Conservation (phyloP, 176 grass and related monocot genomes). For the Alopecurus myosuroides region DNA sequence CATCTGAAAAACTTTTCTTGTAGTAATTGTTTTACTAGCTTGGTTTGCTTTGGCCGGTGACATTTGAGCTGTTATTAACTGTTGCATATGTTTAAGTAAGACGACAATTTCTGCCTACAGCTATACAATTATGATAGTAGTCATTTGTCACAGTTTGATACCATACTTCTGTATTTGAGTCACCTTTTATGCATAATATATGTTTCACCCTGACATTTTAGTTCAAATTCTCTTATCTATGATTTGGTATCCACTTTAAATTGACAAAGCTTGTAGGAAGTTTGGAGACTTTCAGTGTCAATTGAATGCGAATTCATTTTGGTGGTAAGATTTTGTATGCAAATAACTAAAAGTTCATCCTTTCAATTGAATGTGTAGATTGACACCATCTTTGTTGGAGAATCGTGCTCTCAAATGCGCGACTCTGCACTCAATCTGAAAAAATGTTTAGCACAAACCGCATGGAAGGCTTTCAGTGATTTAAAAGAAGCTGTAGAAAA, state of each 20-base stretch:
- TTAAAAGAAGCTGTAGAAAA: conserved; percentile 96
- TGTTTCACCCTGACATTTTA: background rate
- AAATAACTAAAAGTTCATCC: background rate
- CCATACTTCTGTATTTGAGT: conserved; percentile 5
- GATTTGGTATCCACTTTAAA: background rate
- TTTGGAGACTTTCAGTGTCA: background rate
- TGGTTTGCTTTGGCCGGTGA: background rate
- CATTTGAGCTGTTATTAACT: conserved; percentile 1
- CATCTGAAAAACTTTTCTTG: background rate
- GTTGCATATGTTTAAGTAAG: background rate
- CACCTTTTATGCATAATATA: background rate
- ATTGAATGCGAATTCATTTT: background rate
- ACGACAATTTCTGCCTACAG: background rate
- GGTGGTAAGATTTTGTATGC: background rate
- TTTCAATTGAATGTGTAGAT: conserved; percentile 48
- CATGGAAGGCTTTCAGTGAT: conserved; percentile 83
- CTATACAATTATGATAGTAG: background rate
- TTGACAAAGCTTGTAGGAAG: background rate
- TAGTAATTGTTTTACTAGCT: background rate
- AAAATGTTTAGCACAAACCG: conserved; percentile 83
- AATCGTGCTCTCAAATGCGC: conserved; percentile 62
- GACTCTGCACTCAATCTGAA: conserved; percentile 63
- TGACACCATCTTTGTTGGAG: conserved; percentile 81
- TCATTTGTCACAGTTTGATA: background rate
- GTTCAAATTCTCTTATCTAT: background rate